phyloP scores from a whole-genome alignment of 1,139 yeast genomes.

The Debaryomycetaceae sp. region DNA sequence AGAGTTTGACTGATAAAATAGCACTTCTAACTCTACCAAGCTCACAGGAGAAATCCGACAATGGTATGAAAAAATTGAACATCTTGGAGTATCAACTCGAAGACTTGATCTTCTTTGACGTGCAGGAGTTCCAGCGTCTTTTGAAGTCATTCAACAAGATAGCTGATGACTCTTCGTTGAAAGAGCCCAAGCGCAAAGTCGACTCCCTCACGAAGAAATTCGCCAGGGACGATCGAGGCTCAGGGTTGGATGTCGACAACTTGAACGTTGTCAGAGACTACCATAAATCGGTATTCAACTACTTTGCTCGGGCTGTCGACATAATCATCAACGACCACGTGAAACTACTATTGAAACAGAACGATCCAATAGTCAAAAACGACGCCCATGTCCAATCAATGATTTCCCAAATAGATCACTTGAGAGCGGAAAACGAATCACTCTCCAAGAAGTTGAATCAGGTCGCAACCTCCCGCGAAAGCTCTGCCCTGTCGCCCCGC shows the following conservation, averaged over 20 bases:
- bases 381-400: conserved; percentile 25
- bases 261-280: conserved; percentile 37
- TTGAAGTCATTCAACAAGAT: conserved; percentile 50
- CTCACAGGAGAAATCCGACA: conserved; percentile 12
- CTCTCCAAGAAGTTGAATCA: conserved; percentile 18
- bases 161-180: conserved; percentile 55
- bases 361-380: conserved; percentile 16
- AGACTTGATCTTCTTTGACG: conserved; percentile 36
- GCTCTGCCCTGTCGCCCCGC: conserved; percentile 23
- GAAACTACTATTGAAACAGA: conserved; percentile 36
- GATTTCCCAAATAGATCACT: conserved; percentile 28
- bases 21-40: conserved; percentile 19
- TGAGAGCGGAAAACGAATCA: conserved; percentile 23
- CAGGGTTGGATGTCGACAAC: conserved; percentile 18
- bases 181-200: conserved; percentile 53
- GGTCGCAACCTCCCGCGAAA: conserved; percentile 4
- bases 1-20: conserved; percentile 30
- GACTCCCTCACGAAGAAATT: conserved; percentile 30
- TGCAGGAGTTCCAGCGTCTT: conserved; percentile 38
- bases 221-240: conserved; percentile 7
- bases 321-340: conserved; percentile 58
- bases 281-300: conserved; percentile 53
- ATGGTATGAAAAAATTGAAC: conserved; percentile 14
- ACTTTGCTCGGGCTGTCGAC: conserved; percentile 56
- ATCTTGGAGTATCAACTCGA: conserved; percentile 35